These are phyloP conservation scores for Chamaecyparis obtusa DNA, from an alignment of 75 land plant species.

Conservation along the genomic window DNA sequence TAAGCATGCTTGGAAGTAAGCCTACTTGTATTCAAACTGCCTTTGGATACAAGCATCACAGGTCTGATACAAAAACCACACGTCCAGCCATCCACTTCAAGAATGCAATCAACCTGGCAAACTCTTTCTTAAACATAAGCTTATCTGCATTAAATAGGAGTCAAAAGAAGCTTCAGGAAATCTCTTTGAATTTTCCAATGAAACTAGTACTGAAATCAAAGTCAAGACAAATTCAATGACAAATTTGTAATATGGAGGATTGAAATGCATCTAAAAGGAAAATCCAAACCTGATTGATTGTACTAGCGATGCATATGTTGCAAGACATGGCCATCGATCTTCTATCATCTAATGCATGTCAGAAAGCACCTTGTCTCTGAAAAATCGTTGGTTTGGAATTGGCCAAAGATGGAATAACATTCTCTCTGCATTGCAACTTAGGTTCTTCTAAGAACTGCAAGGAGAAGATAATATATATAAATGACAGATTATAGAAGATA, in stretches of 20 bases:
- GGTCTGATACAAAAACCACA: background rate
- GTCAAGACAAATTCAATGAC: background rate
- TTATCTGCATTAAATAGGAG: background rate
- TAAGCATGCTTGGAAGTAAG: background rate
- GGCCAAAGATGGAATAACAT: background rate
- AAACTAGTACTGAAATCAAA: background rate
- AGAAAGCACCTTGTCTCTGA: background rate
- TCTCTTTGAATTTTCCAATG: background rate
- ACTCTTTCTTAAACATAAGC: background rate
- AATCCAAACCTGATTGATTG: slow-evolving; percentile 9
- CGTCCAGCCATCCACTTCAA: background rate
- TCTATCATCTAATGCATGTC: slow-evolving; percentile 2
- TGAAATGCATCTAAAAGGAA: background rate
- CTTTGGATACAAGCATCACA: background rate
- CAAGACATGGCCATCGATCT: background rate
- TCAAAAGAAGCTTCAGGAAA: background rate
- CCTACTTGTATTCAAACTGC: background rate
- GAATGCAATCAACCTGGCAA: background rate
- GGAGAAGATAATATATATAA: background rate
- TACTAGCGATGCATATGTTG: too few species aligned
- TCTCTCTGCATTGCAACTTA: background rate
- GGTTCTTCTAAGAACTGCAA: background rate
- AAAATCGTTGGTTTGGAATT: background rate
- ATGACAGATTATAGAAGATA: background rate
- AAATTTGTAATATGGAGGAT: background rate